Percentiles rank a stretch among this genome's conserved stretches.
These are phyloP conservation scores for Achaetomiella virescens DNA, from an alignment of 495 filamentous ascomycete species.

Conservation along the genomic window DNA sequence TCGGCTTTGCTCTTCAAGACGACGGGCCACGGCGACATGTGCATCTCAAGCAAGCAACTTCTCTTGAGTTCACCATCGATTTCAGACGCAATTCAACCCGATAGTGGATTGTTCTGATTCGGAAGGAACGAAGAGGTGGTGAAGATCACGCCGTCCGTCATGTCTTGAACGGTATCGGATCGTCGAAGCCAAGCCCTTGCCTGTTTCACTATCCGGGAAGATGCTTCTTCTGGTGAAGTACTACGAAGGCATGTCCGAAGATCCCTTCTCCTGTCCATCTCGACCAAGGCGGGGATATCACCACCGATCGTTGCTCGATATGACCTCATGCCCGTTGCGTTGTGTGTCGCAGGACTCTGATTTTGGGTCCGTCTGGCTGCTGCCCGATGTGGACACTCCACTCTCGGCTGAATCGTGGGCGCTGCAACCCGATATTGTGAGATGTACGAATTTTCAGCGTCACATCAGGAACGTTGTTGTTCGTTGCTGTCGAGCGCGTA, in stretches of 20 bases:
- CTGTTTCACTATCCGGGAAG: slow-evolving; percentile 2
- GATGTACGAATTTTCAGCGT: background rate
- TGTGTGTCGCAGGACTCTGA: background rate
- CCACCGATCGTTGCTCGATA: background rate
- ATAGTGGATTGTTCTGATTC: too few relatives aligned
- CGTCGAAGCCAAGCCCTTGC: background rate
- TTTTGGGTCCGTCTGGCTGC: background rate
- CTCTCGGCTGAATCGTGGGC: slow-evolving; percentile 4
- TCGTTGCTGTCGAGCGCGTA: background rate
- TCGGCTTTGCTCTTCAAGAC: too few relatives aligned
- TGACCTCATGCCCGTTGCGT: background rate
- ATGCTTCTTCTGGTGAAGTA: background rate
- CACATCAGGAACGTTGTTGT: background rate
- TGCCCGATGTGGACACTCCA: background rate
- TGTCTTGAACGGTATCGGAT: background rate
- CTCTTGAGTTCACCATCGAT: too few relatives aligned
- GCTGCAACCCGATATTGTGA: background rate
- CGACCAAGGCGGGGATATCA: background rate
- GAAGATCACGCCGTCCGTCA: background rate
- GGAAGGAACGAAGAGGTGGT: too few relatives aligned
- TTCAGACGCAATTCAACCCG: too few relatives aligned
- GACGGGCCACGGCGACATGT: too few relatives aligned
- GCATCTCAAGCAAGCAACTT: too few relatives aligned
- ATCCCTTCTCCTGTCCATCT: background rate
- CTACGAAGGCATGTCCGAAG: background rate